Evolutionary conservation across 2,329 filamentous ascomycete genomes (phyloP), one percentile per base, ranked within the genome.

Genomic region (Cucurbitaria berberidis): DNA sequence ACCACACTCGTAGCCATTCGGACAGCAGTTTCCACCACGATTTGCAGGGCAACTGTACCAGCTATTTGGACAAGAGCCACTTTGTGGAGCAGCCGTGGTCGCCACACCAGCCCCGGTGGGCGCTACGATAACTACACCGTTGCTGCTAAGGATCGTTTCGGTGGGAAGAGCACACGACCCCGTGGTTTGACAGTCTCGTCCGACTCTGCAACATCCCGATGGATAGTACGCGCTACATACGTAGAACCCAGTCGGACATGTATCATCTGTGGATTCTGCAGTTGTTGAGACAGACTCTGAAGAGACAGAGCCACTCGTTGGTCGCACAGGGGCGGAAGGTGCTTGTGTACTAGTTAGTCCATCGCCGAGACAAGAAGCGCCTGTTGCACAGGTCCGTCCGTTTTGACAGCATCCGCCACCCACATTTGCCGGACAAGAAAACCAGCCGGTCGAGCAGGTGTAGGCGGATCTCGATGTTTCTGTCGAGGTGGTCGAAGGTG

Each of bases 221-320:
- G 83, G 79, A 53, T 93, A 91, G 54, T 87, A 86, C 1, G 93
- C 93, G 2, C 88, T 85, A 75, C 93, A 98, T 45, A 91, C 88
- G 74, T 98, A 98, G 80, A 93, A 98, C 2, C 93, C 93, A 0
- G 88, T 93, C 0, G 93, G 93, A 65, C 93, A 98, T 64, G 82
- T 68, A 18, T 61, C 59, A 2, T 61, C 58, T n/a, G 4, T 91
- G 90, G 0, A 88, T 91, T 1, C 91, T 90, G 67, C 91, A 96
- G 69, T 81, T 62, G 65, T 63, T 1, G 78, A 70, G 11, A n/a
- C n/a, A n/a, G n/a, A n/a, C n/a, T n/a, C n/a, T n/a, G n/a, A n/a
- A n/a, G n/a, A n/a, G n/a, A 79, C 73, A 24, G 76, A 63, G 19
- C 74, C 72, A 55, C 74, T 76, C 1, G 77, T 80, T 1, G 78